Percentiles rank a stretch among this genome's conserved stretches.
phyloP scores from a whole-genome alignment of 23 red algal species.

The Porphyridium purpureum region DNA sequence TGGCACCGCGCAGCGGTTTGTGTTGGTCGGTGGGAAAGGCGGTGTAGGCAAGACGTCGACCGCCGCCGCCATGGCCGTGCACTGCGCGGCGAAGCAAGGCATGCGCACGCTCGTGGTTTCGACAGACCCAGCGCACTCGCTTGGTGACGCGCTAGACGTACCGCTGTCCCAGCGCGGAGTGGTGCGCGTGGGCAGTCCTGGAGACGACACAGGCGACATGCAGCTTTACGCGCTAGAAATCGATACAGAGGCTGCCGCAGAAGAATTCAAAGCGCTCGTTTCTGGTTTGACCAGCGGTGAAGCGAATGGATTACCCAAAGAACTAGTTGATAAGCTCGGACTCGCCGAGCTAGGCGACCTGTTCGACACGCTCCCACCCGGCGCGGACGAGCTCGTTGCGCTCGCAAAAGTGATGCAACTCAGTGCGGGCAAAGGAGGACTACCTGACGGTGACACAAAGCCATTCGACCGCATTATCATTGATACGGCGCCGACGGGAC shows the following conservation, averaged over 20 bases:
- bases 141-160: constrained; percentile 72
- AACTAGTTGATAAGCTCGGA: constrained; percentile 21
- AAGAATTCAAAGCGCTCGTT: constrained; percentile 40
- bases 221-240: constrained; percentile 60
- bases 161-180: constrained; percentile 40
- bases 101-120: constrained; percentile 74
- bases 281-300: constrained; percentile 23
- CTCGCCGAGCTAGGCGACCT: constrained; percentile 70
- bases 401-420: constrained; percentile 60
- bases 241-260: constrained; percentile 66
- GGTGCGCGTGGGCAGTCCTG: constrained; percentile 2
- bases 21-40: constrained; percentile 87
- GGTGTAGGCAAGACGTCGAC: constrained; percentile 91
- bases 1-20: constrained; percentile 21
- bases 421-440: constrained; percentile 6
- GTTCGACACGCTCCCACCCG: constrained; percentile 81
- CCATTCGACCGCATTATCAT: constrained; percentile 88
- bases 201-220: no score
- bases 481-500: constrained; percentile 90
- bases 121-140: constrained; percentile 88
- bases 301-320: background rate
- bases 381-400: constrained; percentile 93
- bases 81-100: constrained; percentile 33
- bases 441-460: no score
- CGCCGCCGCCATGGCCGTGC: constrained; percentile 54